phyloP scores from a whole-genome alignment of 495 filamentous ascomycete species.

The Penicillium manginii region DNA sequence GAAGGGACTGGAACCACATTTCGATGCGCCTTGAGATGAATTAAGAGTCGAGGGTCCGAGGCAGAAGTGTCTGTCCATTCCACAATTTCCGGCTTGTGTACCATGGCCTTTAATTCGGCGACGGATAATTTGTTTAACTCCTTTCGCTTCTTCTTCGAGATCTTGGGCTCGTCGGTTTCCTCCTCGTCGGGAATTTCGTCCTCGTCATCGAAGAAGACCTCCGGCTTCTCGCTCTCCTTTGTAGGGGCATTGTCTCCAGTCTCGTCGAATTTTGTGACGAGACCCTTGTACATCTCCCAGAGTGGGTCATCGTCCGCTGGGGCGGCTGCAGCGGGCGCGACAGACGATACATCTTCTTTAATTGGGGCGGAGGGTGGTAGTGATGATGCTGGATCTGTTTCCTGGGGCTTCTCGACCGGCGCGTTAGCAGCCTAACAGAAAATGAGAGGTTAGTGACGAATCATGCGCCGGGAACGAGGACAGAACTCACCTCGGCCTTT shows the following conservation, averaged over 20 bases:
- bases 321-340: conserved; percentile 35
- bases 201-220: conserved; percentile 85
- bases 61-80: conserved; percentile 98
- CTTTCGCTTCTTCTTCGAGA: conserved; percentile 95
- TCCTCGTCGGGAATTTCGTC: conserved; percentile 90
- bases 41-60: conserved; percentile 82
- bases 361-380: conserved; percentile 2
- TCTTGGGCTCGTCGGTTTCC: conserved; percentile 61
- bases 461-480: neutral
- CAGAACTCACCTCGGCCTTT: conserved; percentile 48
- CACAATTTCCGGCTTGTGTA: conserved; percentile 88
- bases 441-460: conserved; percentile 18
- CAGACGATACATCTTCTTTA: conserved; percentile 20
- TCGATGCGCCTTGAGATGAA: conserved; percentile 91
- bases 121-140: conserved; percentile 89
- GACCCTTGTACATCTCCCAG: conserved; percentile 78
- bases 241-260: conserved; percentile 59
- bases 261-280: conserved; percentile 74
- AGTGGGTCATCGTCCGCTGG: conserved; percentile 73
- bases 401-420: conserved; percentile 9
- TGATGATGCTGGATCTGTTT: neutral
- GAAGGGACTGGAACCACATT: conserved; percentile 94
- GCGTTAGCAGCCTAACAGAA: conserved; percentile 10
- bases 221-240: conserved; percentile 79
- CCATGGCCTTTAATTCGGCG: conserved; percentile 90